phyloP scores from a whole-genome alignment of 2,329 filamentous ascomycete genomes.

The Zarea fungicola region DNA sequence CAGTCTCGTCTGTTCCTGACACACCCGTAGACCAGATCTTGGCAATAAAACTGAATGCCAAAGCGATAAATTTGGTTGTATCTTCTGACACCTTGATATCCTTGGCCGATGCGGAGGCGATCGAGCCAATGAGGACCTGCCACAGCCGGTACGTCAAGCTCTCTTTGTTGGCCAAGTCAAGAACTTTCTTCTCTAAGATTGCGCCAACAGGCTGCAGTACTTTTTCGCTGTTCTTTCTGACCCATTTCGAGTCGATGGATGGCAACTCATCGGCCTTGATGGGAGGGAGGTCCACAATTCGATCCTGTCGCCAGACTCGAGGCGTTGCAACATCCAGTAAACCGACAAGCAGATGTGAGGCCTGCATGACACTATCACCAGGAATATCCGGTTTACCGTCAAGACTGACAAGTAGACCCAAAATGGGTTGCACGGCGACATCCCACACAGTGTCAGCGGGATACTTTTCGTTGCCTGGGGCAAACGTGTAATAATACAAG shows the following conservation, averaged over 20 bases:
- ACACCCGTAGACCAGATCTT: conserved; percentile 54
- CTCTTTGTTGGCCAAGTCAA: conserved; percentile 55
- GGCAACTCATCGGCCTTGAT: conserved; percentile 72
- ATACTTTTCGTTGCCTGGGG: conserved; percentile 59
- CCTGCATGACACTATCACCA: conserved; percentile 50
- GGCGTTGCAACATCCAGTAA: conserved; percentile 58
- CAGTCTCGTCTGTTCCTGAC: conserved; percentile 37
- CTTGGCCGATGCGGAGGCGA: conserved; percentile 67
- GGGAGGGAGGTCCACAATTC: conserved; percentile 56
- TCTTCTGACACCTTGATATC: conserved; percentile 87
- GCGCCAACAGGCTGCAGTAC: conserved; percentile 60
- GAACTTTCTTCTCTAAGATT: conserved; percentile 56
- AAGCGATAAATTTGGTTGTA: conserved; percentile 71
- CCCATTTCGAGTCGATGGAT: conserved; percentile 78
- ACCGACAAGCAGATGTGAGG: conserved; percentile 64
- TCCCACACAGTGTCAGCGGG: conserved; percentile 77
- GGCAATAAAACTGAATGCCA: conserved; percentile 63
- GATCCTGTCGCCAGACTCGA: conserved; percentile 68
- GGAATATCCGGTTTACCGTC: conserved; percentile 32
- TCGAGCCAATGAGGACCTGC: conserved; percentile 54
- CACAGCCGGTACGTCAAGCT: conserved; percentile 53
- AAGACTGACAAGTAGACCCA: conserved; percentile 48
- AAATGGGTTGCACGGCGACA: conserved; percentile 60
- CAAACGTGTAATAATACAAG: conserved; percentile 76
- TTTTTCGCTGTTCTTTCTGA: conserved; percentile 62